Percentiles rank a stretch among this genome's conserved stretches.
phyloP scores from a whole-genome alignment of 176 grass and related monocot genomes.

The Echinochloa phyllopogon region DNA sequence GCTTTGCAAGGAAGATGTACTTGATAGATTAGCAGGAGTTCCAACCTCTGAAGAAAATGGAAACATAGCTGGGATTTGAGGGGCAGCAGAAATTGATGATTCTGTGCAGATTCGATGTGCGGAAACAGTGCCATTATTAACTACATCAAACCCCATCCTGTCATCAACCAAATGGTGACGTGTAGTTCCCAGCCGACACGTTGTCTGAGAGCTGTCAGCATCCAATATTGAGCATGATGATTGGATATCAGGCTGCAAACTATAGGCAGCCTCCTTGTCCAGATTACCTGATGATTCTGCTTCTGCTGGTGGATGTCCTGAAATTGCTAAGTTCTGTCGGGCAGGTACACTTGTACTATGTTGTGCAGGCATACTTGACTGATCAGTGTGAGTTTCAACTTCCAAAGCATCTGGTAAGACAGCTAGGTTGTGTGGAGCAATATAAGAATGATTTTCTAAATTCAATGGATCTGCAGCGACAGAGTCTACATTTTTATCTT shows the following conservation, averaged over 20 bases:
- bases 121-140: neutral
- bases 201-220: conserved; percentile 10
- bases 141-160: neutral
- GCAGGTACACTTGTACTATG: conserved; percentile 29
- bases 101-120: neutral
- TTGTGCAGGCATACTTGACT: conserved; percentile 22
- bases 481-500: conserved; percentile 15
- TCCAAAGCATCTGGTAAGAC: neutral
- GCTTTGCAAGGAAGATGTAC: conserved; percentile 34
- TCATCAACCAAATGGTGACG: neutral
- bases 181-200: conserved; percentile 15
- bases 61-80: neutral
- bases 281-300: conserved; percentile 25
- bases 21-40: conserved; percentile 25
- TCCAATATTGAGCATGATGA: neutral
- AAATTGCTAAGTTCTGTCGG: conserved; percentile 26
- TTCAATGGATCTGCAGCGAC: neutral
- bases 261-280: conserved; percentile 1
- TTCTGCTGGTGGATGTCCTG: conserved; percentile 12
- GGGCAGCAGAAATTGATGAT: neutral
- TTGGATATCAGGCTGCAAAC: conserved; percentile 27
- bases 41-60: neutral
- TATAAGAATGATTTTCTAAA: conserved; percentile 11
- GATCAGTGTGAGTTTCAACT: conserved; percentile 29
- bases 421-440: neutral